Conservation (phyloP, 2,329 filamentous ascomycete species). For the Delphinella strobiligena region DNA sequence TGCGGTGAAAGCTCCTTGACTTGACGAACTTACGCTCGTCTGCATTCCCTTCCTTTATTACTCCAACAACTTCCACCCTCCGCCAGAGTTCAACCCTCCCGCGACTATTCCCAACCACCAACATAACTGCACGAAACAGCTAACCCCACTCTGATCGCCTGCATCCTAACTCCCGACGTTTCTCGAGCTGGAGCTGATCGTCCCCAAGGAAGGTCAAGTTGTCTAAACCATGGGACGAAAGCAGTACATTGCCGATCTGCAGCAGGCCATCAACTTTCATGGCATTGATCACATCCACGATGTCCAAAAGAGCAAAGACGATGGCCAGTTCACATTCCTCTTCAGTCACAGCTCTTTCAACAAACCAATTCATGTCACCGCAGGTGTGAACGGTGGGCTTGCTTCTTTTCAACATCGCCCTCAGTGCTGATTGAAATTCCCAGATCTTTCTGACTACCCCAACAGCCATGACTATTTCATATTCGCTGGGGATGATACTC, state of each 20-base stretch:
- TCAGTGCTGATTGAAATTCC: slow-evolving; percentile 3
- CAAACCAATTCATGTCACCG: slow-evolving; percentile 6
- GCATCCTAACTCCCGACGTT: too few relatives aligned
- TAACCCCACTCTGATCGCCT: too few relatives aligned
- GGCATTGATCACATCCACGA: slow-evolving; percentile 35
- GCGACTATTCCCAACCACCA: too few relatives aligned
- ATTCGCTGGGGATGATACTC: slow-evolving; percentile 38
- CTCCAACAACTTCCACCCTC: too few relatives aligned
- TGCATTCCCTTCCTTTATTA: too few relatives aligned
- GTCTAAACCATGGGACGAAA: slow-evolving; percentile 50
- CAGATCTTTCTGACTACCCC: slow-evolving; percentile 51
- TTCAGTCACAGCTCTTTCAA: slow-evolving; percentile 27
- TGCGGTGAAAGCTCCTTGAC: too few relatives aligned
- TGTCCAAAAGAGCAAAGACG: slow-evolving; percentile 52
- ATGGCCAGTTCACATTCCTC: slow-evolving; percentile 58
- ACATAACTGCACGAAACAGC: too few relatives aligned
- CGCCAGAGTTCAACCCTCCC: too few relatives aligned
- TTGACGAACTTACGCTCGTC: too few relatives aligned
- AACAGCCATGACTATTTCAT: slow-evolving; percentile 44
- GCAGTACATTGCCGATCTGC: slow-evolving; percentile 51
- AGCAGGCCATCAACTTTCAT: slow-evolving; percentile 20
- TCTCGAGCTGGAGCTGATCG: too few relatives aligned
- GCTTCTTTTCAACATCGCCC: neutral
- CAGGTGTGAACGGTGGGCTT: slow-evolving; percentile 3
- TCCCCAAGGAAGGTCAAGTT: too few relatives aligned